Evolutionary conservation across 2,329 filamentous ascomycete genomes (phyloP), one percentile per base, ranked within the genome.

Genomic region (Pyrenochaeta sp.): DNA sequence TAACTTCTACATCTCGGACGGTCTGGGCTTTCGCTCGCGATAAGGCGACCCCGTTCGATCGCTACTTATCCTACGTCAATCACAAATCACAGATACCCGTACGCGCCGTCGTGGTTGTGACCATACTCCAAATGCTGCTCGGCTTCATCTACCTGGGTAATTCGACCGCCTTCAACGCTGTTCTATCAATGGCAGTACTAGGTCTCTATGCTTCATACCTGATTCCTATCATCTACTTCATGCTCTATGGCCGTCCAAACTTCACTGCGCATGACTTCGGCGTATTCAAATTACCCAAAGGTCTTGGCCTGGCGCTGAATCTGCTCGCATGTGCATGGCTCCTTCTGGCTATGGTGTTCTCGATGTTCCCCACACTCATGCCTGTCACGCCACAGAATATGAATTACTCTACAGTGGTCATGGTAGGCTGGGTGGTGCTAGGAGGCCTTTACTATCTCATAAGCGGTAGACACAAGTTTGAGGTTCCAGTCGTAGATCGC

Each of bases 341-440:
- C 22, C 43, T 75, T 0, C 58, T 84, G 6, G 79, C 79, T 0
- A 77, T 81, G 36, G 58, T 83, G 1, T 81, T 84, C 40, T 81
- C 81, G 62, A 81, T 60, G 1, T 82, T 84, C 36, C 82, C 81
- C 0, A 73, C 72, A 1, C 54, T 66, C 0, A 70, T 79, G 65
- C 82, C 81, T 0, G 78, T 81, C 0, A 79, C 78, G 1, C 55
- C 75, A 0, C 71, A 78, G 36, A 81, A 77, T 15, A 83, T 84
- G 80, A 84, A 84, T 43, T 83, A 84, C 54, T 76, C 77, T 0
- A 73, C 74, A 34, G 79, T 82, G 0, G 80, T 83, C 0, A 65
- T 82, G 62, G 69, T 69, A 2, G 80, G 76, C 0, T 82, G 79
- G 79, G 50, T 77, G 0, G 27, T 72, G 0, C 68, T 77, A 32